Conservation (phyloP, 2,329 filamentous ascomycete genomes). For the Endoconidiophora laricicola region DNA sequence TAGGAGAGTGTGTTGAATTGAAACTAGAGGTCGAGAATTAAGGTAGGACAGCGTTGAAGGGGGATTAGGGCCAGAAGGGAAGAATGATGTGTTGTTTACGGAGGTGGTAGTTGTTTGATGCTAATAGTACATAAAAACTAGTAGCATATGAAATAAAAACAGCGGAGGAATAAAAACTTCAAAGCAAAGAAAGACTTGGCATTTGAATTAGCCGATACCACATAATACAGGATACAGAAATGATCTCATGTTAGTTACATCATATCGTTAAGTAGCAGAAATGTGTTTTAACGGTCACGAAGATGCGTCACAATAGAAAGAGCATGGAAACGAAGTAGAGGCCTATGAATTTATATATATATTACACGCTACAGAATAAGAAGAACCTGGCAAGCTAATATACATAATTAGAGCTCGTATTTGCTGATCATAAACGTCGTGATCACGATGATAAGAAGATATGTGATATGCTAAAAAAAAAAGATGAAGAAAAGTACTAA, state of each 20-base stretch:
- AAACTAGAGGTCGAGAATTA: background rate
- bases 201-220: background rate
- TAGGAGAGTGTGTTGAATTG: too few relatives aligned
- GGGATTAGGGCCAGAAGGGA: background rate
- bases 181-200: slow-evolving; percentile 2
- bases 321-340: too few relatives aligned
- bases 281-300: too few relatives aligned
- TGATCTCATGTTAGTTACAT: too few relatives aligned
- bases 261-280: background rate
- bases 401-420: background rate
- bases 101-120: background rate
- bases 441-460: too few relatives aligned
- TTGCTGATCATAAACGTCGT: too few relatives aligned
- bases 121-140: slow-evolving; percentile 1
- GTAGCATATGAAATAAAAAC: background rate
- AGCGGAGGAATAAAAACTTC: slow-evolving; percentile 7
- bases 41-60: background rate
- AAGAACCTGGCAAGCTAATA: background rate
- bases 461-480: too few relatives aligned
- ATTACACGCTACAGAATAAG: too few relatives aligned
- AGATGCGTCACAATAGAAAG: too few relatives aligned
- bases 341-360: too few relatives aligned
- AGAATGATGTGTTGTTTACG: slow-evolving; percentile 11
- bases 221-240: background rate
- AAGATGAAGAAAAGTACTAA: too few relatives aligned